These are phyloP conservation scores for Bretschneidera sinensis DNA, from an alignment of 345 rosid genomes.

Conservation along the genomic window DNA sequence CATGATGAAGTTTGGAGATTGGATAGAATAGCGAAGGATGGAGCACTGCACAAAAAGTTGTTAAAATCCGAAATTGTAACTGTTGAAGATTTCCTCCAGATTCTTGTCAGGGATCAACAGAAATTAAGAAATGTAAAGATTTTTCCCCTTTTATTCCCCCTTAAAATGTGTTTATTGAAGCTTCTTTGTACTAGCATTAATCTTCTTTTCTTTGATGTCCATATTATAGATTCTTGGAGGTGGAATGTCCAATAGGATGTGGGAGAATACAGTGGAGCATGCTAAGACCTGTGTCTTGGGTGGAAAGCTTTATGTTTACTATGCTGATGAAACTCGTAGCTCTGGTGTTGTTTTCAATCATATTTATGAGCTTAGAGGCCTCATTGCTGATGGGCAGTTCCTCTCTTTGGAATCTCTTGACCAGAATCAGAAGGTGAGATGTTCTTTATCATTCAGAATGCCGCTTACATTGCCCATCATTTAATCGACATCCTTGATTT, in stretches of 20 bases:
- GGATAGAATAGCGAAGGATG: constrained; percentile 92
- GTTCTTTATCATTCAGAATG: constrained; percentile 1
- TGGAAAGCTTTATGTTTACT: constrained; percentile 74
- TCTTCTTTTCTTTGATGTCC: constrained; percentile 9
- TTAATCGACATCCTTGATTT: neutral
- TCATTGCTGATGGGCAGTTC: constrained; percentile 74
- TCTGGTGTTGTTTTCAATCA: constrained; percentile 81
- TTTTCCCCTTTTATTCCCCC: too few species aligned
- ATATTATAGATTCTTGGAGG: constrained; percentile 75
- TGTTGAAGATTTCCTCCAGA: constrained; percentile 85
- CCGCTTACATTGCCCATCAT: neutral
- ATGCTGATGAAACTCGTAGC: constrained; percentile 44
- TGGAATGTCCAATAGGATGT: constrained; percentile 96
- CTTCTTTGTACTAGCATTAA: neutral
- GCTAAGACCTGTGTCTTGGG: constrained; percentile 91
- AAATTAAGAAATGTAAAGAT: constrained; percentile 64
- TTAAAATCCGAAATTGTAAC: constrained; percentile 49
- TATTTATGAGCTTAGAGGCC: constrained; percentile 78
- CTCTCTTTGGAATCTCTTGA: constrained; percentile 63
- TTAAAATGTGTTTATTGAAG: neutral
- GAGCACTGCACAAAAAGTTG: constrained; percentile 88
- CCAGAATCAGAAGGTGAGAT: constrained; percentile 68
- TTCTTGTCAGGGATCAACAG: constrained; percentile 68
- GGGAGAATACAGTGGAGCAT: constrained; percentile 93
- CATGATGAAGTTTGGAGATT: constrained; percentile 96